Base-by-base conservation (phyloP, 495 filamentous ascomycete species). In the Zalerion maritima region DNA sequence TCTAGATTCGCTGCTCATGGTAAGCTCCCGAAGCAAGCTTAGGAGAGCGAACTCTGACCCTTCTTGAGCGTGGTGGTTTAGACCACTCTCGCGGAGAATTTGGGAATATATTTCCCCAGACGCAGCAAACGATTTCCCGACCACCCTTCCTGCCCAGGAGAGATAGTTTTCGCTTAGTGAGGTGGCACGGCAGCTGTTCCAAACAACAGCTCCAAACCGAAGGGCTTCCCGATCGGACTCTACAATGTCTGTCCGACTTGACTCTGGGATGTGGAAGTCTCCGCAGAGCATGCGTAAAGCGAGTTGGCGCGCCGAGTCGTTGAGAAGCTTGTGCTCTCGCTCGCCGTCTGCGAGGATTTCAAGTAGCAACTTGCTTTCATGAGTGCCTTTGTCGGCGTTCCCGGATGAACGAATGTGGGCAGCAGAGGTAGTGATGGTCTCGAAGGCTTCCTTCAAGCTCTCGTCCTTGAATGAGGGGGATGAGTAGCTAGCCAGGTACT, bases 111-210 rank as follows among this genome's bases (percentile, higher is more conserved):
- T 64, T 34, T 69, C 55, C 11, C 81, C 81, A 27, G 73, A 79
- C 3, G 78, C 65, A 24, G 78, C 74, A 53, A 85, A 96, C 1
- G 82, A 75, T 40, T 82, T 69, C 12, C 89, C 89, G 14, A 97
- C 60, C 10, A 85, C 77, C 30, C 73, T 68, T 5, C 77, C 84
- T 21, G 78, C 79, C 89, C 89, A 97, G 3, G 81, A 52, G 8
- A 79, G 54, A 46, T 89, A 96, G 13, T 71, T 66, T 16, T 61
- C 55, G 24, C 75, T 76, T 18, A 75, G 61, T 6, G 60, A 52
- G 21, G 62, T 55, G 14, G 62, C 58, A 33, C 71, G 66, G 39
- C 83, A 78, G 14, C 73, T 83, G 40, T 78, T 71, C 71, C 76
- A 85, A 2, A 94, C 58, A 18, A 72, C 64, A 18, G 72, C 53